These are phyloP conservation scores for Tetrapisispora phaffii DNA, from an alignment of 805 yeast species.

Conservation along the genomic window DNA sequence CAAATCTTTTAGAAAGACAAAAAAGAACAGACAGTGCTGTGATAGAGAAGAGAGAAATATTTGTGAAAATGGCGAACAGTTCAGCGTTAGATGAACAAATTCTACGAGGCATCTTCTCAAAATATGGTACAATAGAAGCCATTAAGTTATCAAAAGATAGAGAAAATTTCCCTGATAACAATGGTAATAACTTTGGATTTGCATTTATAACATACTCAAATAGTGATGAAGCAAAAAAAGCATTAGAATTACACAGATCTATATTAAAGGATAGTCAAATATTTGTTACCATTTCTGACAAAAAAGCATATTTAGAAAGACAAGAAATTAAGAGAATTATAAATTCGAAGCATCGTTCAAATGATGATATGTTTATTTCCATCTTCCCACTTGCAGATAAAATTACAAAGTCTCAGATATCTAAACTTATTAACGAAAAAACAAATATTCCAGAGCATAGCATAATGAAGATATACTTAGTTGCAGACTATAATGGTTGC, in stretches of 20 bases:
- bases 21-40: constrained; percentile 35
- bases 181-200: constrained; percentile 52
- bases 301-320: constrained; percentile 29
- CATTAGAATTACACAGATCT: constrained; percentile 35
- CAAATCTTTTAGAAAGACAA: constrained; percentile 43
- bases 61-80: constrained; percentile 45
- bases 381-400: constrained; percentile 26
- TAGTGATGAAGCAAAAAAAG: constrained; percentile 37
- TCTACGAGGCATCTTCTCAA: constrained; percentile 35
- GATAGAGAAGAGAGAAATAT: constrained; percentile 48
- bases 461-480: constrained; percentile 36
- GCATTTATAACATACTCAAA: constrained; percentile 50
- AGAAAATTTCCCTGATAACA: constrained; percentile 10
- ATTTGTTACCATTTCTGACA: constrained; percentile 40
- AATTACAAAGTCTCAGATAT: constrained; percentile 16
- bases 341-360: constrained; percentile 9
- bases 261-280: constrained; percentile 39
- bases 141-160: constrained; percentile 27
- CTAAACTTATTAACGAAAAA: constrained; percentile 8
- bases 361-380: constrained; percentile 11
- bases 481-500: constrained; percentile 40
- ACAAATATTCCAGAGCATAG: constrained; percentile 7
- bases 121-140: constrained; percentile 45
- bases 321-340: constrained; percentile 27
- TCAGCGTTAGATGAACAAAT: constrained; percentile 31